phyloP scores from a whole-genome alignment of 345 rosid genomes.

The Bruguiera gymnorhiza region DNA sequence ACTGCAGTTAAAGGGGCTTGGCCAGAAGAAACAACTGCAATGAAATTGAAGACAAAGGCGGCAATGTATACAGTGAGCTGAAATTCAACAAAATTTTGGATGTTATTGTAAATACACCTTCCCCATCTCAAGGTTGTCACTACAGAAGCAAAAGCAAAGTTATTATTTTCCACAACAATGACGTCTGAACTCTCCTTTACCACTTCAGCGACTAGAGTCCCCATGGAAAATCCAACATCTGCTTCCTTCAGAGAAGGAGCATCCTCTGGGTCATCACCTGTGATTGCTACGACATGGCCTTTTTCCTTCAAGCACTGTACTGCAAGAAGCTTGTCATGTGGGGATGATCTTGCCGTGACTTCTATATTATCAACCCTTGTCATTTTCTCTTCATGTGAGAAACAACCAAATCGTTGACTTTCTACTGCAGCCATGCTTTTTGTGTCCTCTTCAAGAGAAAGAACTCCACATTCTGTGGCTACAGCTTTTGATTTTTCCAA shows the following conservation, averaged over 20 bases:
- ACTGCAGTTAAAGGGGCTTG: slow-evolving; percentile 86
- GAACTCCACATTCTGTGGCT: slow-evolving; percentile 40
- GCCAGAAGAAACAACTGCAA: slow-evolving; percentile 67
- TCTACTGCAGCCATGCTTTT: slow-evolving; percentile 45
- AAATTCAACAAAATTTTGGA: slow-evolving; percentile 48
- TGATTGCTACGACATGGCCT: slow-evolving; percentile 28
- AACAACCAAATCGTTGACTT: slow-evolving; percentile 3
- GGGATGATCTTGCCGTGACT: slow-evolving; percentile 28
- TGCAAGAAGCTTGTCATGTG: slow-evolving; percentile 42
- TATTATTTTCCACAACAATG: neutral
- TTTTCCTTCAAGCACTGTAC: neutral
- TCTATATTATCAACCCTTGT: neutral
- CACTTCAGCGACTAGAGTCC: neutral
- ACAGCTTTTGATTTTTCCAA: slow-evolving; percentile 37
- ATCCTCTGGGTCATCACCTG: slow-evolving; percentile 49
- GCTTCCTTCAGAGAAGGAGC: slow-evolving; percentile 7
- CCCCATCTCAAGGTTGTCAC: neutral
- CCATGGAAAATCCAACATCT: slow-evolving; percentile 6
- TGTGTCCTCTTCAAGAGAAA: slow-evolving; percentile 34
- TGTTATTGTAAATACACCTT: slow-evolving; percentile 3
- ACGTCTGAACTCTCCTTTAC: slow-evolving; percentile 5
- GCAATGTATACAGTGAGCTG: slow-evolving; percentile 64
- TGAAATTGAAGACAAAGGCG: slow-evolving; percentile 61
- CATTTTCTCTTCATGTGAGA: slow-evolving; percentile 6
- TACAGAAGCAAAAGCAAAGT: neutral